phyloP scores from a whole-genome alignment of 306 rosid species.

The Trifolium subterraneum region DNA sequence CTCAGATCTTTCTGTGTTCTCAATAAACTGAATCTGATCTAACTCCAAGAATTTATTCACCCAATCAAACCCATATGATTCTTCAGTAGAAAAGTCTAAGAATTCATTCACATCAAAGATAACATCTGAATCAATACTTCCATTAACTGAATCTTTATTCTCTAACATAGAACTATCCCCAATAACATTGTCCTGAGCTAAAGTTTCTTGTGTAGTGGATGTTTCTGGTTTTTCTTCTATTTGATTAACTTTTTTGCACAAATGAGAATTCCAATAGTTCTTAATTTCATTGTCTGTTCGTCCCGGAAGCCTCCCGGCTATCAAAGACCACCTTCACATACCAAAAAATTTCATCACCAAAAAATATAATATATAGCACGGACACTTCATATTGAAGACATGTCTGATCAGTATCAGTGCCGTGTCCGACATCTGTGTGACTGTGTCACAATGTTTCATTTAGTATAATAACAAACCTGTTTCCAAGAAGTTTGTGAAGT shows the following conservation, averaged over 20 bases:
- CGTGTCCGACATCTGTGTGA: not conserved
- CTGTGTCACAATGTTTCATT: not conserved
- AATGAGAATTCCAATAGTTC: conserved; percentile 80
- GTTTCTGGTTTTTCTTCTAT: conserved; percentile 31
- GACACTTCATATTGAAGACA: not conserved
- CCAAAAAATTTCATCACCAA: not conserved
- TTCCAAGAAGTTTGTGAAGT: conserved; percentile 61
- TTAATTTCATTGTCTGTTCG: conserved; percentile 78
- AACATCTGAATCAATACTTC: conserved; percentile 29
- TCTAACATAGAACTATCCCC: conserved; percentile 30
- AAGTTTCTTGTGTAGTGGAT: conserved; percentile 37
- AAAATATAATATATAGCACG: not conserved
- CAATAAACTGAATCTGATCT: conserved; percentile 42
- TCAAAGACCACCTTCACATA: conserved; percentile 68
- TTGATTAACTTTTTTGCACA: conserved; percentile 57
- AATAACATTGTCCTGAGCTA: not conserved
- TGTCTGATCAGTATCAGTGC: not conserved
- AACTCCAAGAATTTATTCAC: conserved; percentile 56
- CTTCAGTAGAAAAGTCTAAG: conserved; percentile 56
- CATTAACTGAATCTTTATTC: conserved; percentile 14
- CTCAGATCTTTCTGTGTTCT: not conserved
- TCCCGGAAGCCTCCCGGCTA: conserved; percentile 79
- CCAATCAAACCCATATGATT: conserved; percentile 56
- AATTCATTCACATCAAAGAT: conserved; percentile 59
- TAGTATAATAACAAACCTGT: conserved; percentile 46